Percentiles rank a stretch among this genome's conserved stretches.
Conservation (phyloP, 352 stramenopile species). For the Phytophthora quininea region DNA sequence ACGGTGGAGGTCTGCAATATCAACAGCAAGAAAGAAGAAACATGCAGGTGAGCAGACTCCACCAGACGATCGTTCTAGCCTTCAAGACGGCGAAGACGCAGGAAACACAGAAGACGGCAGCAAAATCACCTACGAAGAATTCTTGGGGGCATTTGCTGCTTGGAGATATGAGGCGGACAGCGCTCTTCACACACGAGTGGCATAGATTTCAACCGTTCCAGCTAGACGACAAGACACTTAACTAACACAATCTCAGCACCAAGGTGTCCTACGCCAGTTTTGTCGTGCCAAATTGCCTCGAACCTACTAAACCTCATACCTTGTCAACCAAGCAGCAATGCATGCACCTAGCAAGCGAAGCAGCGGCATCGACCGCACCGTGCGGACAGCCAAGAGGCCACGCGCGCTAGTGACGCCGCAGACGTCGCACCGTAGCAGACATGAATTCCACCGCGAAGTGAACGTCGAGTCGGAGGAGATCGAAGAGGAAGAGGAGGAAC, state of each 20-base stretch:
- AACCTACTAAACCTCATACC: too few relatives aligned
- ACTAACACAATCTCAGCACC: conserved; percentile 7
- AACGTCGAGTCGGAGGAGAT: conserved; percentile 45
- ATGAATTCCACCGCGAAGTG: conserved; percentile 17
- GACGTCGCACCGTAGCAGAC: conserved; percentile 3
- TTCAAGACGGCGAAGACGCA: background rate
- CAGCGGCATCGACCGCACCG: conserved; percentile 21
- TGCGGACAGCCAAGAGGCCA: conserved; percentile 41
- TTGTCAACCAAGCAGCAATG: background rate
- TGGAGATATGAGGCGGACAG: conserved; percentile 13
- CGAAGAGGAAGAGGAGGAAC: conserved; percentile 36
- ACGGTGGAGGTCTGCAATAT: background rate
- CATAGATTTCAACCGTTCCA: conserved; percentile 25
- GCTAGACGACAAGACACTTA: background rate
- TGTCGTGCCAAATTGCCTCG: background rate
- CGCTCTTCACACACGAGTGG: conserved; percentile 25
- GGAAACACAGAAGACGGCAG: background rate
- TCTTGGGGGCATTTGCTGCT: conserved; percentile 9
- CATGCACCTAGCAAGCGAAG: conserved; percentile 51
- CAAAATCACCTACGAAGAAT: background rate
- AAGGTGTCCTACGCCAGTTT: conserved; percentile 10
- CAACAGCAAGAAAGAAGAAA: conserved; percentile 7
- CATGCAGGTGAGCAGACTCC: conserved; percentile 5
- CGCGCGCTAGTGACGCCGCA: conserved; percentile 25
- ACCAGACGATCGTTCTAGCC: background rate